Evolutionary conservation across 75 land plant species (phyloP).

Genomic region (Adiantum capillusveneris): DNA sequence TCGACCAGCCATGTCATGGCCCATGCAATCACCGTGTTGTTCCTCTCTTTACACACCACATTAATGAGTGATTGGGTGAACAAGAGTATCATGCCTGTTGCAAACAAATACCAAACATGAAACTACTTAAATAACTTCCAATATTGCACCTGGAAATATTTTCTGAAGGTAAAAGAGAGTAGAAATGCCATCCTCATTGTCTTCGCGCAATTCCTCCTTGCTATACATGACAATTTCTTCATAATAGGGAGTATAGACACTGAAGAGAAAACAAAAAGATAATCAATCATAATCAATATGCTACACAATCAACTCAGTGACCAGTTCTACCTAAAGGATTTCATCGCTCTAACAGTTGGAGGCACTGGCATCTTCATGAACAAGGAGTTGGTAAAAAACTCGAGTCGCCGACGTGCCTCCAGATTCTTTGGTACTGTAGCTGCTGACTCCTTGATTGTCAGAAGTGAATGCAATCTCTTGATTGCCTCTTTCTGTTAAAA

Average conservation of each 20-base stretch:
- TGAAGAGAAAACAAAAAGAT: conserved; percentile 10
- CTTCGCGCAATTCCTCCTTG: conserved; percentile 48
- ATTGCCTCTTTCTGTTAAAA: conserved; percentile 62
- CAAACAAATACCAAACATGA: too few species aligned
- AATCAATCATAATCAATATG: neutral
- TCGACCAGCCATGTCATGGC: too few species aligned
- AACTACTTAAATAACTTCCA: too few species aligned
- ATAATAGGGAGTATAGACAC: conserved; percentile 98
- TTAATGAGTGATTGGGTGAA: too few species aligned
- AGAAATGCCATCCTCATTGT: conserved; percentile 94
- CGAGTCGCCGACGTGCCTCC: conserved; percentile 81
- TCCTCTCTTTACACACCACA: too few species aligned
- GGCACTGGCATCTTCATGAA: conserved; percentile 89
- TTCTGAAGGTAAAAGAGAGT: conserved; percentile 92
- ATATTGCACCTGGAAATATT: conserved; percentile 88
- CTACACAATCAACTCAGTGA: neutral
- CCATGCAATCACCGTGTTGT: too few species aligned
- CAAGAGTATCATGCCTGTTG: too few species aligned
- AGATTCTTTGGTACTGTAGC: conserved; percentile 79
- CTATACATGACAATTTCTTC: conserved; percentile 89
- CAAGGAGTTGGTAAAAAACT: conserved; percentile 88
- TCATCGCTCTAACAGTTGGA: conserved; percentile 68
- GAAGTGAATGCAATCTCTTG: conserved; percentile 66
- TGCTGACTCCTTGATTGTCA: conserved; percentile 87
- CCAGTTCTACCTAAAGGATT: conserved; percentile 69